Percentiles rank a stretch among this genome's conserved stretches.
These are phyloP conservation scores for Zygosaccharomyces sapae DNA, from an alignment of 1,139 yeast genomes.

Conservation along the genomic window DNA sequence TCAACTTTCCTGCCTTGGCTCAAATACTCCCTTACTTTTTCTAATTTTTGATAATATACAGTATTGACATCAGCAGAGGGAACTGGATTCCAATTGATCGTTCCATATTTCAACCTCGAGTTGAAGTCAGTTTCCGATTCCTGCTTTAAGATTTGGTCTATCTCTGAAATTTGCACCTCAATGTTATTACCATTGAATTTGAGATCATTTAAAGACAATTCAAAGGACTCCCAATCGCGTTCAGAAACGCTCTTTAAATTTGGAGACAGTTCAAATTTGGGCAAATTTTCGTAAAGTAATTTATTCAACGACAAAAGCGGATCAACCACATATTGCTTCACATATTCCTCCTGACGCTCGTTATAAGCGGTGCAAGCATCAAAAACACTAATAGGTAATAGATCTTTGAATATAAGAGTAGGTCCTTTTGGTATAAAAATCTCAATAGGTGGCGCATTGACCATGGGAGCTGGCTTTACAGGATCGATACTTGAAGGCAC, in stretches of 20 bases:
- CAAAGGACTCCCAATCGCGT: slow-evolving; percentile 18
- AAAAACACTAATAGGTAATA: slow-evolving; percentile 64
- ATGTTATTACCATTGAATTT: slow-evolving; percentile 14
- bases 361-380: slow-evolving; percentile 65
- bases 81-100: slow-evolving; percentile 47
- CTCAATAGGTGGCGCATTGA: slow-evolving; percentile 45
- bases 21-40: slow-evolving; percentile 48
- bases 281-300: slow-evolving; percentile 37
- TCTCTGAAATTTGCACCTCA: slow-evolving; percentile 38
- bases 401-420: slow-evolving; percentile 46
- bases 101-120: slow-evolving; percentile 47
- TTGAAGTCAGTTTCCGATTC: slow-evolving; percentile 57
- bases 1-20: slow-evolving; percentile 64
- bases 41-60: slow-evolving; percentile 41
- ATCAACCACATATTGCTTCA: slow-evolving; percentile 46
- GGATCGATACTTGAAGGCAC: slow-evolving; percentile 54
- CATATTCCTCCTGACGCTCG: slow-evolving; percentile 58
- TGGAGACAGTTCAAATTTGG: slow-evolving; percentile 13
- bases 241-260: slow-evolving; percentile 9
- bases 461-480: slow-evolving; percentile 53
- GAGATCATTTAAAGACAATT: slow-evolving; percentile 18
- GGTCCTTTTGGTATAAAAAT: slow-evolving; percentile 32
- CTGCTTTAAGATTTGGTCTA: slow-evolving; percentile 44
- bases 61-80: slow-evolving; percentile 41
- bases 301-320: slow-evolving; percentile 53